Conservation (phyloP, 2,329 filamentous ascomycete species). For the Ceratocystis cubensis region DNA sequence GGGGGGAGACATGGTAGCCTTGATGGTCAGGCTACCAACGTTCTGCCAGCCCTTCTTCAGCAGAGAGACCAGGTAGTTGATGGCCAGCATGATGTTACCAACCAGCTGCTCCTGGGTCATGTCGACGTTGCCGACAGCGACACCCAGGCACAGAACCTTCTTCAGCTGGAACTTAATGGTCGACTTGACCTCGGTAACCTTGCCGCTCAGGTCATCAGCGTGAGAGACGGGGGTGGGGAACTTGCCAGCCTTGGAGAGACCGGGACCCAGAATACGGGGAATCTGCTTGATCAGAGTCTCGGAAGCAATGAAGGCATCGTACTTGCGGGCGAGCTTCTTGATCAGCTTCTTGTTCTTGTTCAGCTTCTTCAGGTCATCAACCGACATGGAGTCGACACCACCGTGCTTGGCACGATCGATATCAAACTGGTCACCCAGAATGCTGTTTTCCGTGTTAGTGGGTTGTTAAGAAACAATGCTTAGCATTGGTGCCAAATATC, state of each 20-base stretch:
- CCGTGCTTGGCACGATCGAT: constrained; percentile 99
- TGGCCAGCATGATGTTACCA: constrained; percentile 98
- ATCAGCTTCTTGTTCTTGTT: constrained; percentile 99
- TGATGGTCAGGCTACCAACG: constrained; percentile 98
- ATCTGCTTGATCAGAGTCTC: constrained; percentile 99
- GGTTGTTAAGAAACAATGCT: not conserved
- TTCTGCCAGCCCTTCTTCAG: constrained; percentile 99
- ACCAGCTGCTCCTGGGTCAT: constrained; percentile 96
- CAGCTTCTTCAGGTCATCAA: constrained; percentile 99
- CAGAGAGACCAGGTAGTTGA: constrained; percentile 99
- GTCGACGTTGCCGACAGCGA: constrained; percentile 95
- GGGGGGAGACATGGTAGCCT: constrained; percentile 98
- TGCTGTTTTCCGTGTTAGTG: constrained; percentile 28
- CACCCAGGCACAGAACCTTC: constrained; percentile 99
- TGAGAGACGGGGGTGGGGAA: constrained; percentile 98
- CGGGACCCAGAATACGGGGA: constrained; percentile 95
- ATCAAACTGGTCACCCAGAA: constrained; percentile 74
- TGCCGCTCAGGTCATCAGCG: constrained; percentile 80
- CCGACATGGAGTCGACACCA: constrained; percentile 94
- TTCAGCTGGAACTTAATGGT: constrained; percentile 99
- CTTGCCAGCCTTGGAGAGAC: constrained; percentile 98
- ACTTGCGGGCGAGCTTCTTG: constrained; percentile 99
- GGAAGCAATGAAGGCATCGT: constrained; percentile 97
- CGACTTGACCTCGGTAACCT: constrained; percentile 99
- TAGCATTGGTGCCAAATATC: not conserved